Percentiles rank a stretch among this genome's conserved stretches.
Conservation (phyloP, 805 yeast species). For the Yarrowia deformans region DNA sequence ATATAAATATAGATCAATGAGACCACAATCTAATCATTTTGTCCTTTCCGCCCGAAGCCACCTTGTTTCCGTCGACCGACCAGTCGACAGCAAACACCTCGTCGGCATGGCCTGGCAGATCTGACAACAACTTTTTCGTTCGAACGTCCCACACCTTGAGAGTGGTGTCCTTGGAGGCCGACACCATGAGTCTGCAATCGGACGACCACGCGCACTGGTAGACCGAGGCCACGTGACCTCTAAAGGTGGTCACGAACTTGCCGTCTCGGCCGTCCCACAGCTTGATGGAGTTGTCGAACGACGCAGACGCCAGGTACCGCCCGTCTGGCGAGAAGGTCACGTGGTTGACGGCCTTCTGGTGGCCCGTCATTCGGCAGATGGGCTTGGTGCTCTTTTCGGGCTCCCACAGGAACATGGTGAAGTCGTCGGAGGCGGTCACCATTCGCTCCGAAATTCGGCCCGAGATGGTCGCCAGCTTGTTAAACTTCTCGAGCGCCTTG, state of each 20-base stretch:
- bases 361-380: conserved; percentile 93
- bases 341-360: conserved; percentile 94
- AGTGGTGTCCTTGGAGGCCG: conserved; percentile 95
- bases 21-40: conserved; percentile 94
- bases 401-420: conserved; percentile 98
- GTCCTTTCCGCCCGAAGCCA: conserved; percentile 98
- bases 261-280: conserved; percentile 97
- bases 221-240: conserved; percentile 98
- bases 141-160: conserved; percentile 95
- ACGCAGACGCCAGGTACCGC: conserved; percentile 84
- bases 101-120: conserved; percentile 94
- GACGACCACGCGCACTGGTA: conserved; percentile 98
- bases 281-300: conserved; percentile 94
- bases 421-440: conserved; percentile 96
- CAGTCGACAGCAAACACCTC: conserved; percentile 98
- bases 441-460: conserved; percentile 72
- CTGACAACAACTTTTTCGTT: conserved; percentile 82
- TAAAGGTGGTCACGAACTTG: conserved; percentile 82
- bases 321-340: conserved; percentile 97
- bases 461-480: conserved; percentile 65
- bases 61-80: conserved; percentile 93
- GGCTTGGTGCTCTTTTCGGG: conserved; percentile 84
- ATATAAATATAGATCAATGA: conserved; percentile 45
- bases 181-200: conserved; percentile 87
- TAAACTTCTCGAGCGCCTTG: conserved; percentile 66